Evolutionary conservation across 495 filamentous ascomycete species (phyloP).

Genomic region (Daldinia vernicosa): DNA sequence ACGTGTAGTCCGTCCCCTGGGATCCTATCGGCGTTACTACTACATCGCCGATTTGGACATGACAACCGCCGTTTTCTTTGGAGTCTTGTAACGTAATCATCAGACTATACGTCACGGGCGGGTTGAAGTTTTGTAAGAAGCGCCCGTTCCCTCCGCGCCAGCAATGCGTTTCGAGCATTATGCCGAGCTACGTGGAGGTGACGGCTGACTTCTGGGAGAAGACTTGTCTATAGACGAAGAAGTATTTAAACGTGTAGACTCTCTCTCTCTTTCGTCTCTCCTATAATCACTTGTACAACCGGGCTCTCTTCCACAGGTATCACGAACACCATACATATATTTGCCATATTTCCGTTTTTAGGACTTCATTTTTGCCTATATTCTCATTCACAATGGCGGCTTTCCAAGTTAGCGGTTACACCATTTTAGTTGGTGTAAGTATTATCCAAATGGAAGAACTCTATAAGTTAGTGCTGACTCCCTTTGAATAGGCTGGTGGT

Average conservation of each 20-base stretch:
- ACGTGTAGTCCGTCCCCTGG: neutral
- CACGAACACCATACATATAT: neutral
- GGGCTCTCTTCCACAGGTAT: neutral
- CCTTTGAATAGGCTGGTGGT: constrained; percentile 10
- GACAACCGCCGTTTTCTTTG: neutral
- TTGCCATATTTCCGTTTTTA: neutral
- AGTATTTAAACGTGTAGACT: neutral
- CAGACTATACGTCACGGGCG: neutral
- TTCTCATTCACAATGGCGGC: neutral
- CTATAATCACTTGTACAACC: neutral
- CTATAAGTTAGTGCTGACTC: neutral
- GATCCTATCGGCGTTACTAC: neutral
- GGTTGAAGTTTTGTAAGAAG: neutral
- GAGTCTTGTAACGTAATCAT: neutral
- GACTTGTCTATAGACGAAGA: neutral
- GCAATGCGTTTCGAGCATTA: neutral
- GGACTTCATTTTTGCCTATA: neutral
- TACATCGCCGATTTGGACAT: neutral
- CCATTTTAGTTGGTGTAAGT: neutral
- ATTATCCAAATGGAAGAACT: neutral
- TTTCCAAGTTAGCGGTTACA: neutral
- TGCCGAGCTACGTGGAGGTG: neutral
- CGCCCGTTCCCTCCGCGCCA: neutral
- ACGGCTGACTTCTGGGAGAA: neutral
- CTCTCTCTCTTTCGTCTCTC: neutral